Base-by-base conservation (phyloP, 2,329 filamentous ascomycete genomes). In the Exophiala sp. region DNA sequence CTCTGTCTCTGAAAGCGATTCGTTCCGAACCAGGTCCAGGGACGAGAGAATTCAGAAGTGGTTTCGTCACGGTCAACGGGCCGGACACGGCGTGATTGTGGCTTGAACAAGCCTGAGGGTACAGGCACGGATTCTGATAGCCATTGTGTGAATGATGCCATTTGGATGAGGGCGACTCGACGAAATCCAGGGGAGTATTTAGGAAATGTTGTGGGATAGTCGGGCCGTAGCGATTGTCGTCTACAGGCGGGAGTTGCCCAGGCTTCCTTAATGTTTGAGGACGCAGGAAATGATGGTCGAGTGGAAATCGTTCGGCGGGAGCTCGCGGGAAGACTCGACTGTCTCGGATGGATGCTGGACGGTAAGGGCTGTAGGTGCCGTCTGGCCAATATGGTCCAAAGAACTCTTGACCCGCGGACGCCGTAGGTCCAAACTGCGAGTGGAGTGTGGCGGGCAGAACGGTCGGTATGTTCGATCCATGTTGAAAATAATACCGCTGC, bases 361-460 rank as follows among this genome's bases (percentile, higher is more conserved):
- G 72, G 63, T 82, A 82, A 10, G 79, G 77, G 30, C 77, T 75
- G 58, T 74, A 80, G 7, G 73, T 77, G n/a, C 79, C 79, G 68
- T 82, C 76, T 16, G 79, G 78, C 78, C 78, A 82, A 60, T 82
- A 82, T 22, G 78, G 78, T 0, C 79, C 79, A 64, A 78, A 82
- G 3, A 75, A 72, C 7, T 76, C 76, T 47, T 74, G 72, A 23
- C 75, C 74, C 46, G 78, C 78, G 1, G 78, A 76, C 23, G 77
- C 77, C 6, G 79, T 81, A 22, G 78, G 78, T 2, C 78, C 78
- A 43, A 77, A 66, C 48, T 73, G 74, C 56, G 77, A 75, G 43
- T 81, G 80, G 50, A 79, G 71, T 19, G 75, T 68, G 23, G 81
- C 77, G 41, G 83, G 78, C 11, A 82, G 69, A 7, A 79, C 78